These are phyloP conservation scores for Hypoxylon sp. DNA, from an alignment of 2,329 filamentous ascomycete genomes.

Conservation along the genomic window DNA sequence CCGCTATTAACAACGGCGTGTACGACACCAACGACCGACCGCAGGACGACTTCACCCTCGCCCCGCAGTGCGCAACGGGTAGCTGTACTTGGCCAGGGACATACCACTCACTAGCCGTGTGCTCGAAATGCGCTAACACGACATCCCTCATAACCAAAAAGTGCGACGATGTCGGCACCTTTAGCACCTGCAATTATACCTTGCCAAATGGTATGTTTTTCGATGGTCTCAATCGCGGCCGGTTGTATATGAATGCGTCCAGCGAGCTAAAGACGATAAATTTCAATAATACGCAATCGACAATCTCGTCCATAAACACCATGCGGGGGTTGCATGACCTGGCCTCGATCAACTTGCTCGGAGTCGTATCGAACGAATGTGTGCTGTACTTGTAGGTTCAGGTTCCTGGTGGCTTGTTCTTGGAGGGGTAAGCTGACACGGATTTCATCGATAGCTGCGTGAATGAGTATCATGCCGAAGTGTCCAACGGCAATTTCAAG, in stretches of 20 bases:
- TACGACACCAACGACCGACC: slow-evolving; percentile 5
- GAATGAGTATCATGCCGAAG: background rate
- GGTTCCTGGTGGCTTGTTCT: background rate
- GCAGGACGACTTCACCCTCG: slow-evolving; percentile 8
- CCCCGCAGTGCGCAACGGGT: slow-evolving; percentile 1
- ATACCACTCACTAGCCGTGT: slow-evolving; percentile 2
- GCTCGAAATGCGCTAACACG: slow-evolving; percentile 6
- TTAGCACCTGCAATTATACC: background rate
- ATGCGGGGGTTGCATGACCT: background rate
- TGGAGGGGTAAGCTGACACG: background rate
- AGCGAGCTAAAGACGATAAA: background rate
- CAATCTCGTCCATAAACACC: background rate
- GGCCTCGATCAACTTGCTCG: background rate
- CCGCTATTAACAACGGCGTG: slow-evolving; percentile 7
- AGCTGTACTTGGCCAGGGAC: slow-evolving; percentile 6
- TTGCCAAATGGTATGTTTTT: slow-evolving; percentile 5
- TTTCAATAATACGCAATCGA: slow-evolving; percentile 8
- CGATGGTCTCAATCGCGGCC: background rate
- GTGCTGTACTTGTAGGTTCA: slow-evolving; percentile 6
- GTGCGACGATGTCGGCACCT: background rate
- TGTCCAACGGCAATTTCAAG: slow-evolving; percentile 2
- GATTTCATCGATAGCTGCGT: background rate
- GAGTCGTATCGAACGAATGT: slow-evolving; percentile 4
- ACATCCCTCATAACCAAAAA: background rate
- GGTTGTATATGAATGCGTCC: slow-evolving; percentile 4